Evolutionary conservation across 495 filamentous ascomycete genomes (phyloP), one percentile per base, ranked within the genome.

Genomic region (Wilcoxina mikolae): DNA sequence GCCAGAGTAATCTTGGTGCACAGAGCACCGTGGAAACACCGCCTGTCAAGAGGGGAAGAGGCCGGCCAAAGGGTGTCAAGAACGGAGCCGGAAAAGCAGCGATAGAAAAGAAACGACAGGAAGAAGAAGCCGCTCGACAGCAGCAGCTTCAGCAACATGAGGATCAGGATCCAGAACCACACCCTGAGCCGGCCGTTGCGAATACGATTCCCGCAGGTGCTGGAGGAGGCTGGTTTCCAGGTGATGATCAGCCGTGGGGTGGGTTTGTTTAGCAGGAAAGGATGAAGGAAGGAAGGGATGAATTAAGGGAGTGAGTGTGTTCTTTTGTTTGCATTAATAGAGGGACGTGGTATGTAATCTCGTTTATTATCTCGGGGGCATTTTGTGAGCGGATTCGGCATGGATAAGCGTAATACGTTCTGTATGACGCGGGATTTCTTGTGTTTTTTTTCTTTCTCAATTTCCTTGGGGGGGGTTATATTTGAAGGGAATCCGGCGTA

Each of bases 11-110:
- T 35, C 9, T 39, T 51, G 5, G 26, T 24, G 31, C 59, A n/a
- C 41, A 60, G 22, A 29, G 31, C 38, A 54, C 53, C n/a, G 24
- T 2, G 55, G 4, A 7, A 38, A 17, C 56, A 28, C 44, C 44
- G 3, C 61, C 61, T 12, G 61, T 47, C 35, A 65, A 65, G 49
- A 29, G 62, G 22, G 64, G 64, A 23, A 27, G 62, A 11, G 62
- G 62, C 2, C 39, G 62, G 22, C 62, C 62, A 5, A 65, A 65
- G 43, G 62, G 62, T 12, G 64, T 62, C 15, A 60, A 59, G 24
- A 65, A 65, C 10, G 62, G 62, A 23, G 41, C 49, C 17, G 51
- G 51, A 17, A 54, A 35, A 51, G 51, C 50, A 0, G 49, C 33
- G 22, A 26, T 44, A 22, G 51, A 33, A 18, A 43, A 46, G 50